Evolutionary conservation across 2,329 filamentous ascomycete genomes (phyloP).

Genomic region (Sporothrix globosa): DNA sequence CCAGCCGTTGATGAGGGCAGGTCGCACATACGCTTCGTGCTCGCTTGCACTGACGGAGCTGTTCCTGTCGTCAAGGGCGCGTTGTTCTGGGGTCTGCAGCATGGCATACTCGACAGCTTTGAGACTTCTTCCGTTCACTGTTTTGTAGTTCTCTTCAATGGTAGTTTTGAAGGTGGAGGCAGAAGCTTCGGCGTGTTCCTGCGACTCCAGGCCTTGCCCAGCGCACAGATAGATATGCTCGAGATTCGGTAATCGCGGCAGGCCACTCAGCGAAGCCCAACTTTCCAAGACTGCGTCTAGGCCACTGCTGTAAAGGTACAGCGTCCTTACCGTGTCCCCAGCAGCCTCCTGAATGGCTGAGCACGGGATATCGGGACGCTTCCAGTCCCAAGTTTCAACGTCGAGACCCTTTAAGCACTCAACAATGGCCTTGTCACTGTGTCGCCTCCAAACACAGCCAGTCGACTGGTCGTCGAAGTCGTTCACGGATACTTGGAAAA

Average conservation of each 20-base stretch:
- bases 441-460: not conserved
- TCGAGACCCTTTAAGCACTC: conserved; percentile 17
- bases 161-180: conserved; percentile 11
- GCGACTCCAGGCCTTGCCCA: conserved; percentile 17
- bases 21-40: conserved; percentile 19
- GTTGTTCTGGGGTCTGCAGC: not conserved
- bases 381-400: conserved; percentile 23
- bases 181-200: conserved; percentile 5
- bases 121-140: conserved; percentile 6
- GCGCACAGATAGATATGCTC: conserved; percentile 12
- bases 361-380: conserved; percentile 20
- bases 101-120: conserved; percentile 25
- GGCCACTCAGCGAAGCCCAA: conserved; percentile 10
- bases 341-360: conserved; percentile 21
- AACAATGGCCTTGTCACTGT: conserved; percentile 23
- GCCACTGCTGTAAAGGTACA: conserved; percentile 24
- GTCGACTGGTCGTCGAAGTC: conserved; percentile 17
- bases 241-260: conserved; percentile 4
- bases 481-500: conserved; percentile 20
- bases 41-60: conserved; percentile 17
- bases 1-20: not conserved
- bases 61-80: conserved; percentile 5
- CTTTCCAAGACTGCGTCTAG: conserved; percentile 19
- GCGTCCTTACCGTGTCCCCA: conserved; percentile 17
- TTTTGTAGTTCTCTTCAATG: not conserved